These are phyloP conservation scores for Globisporangium spiculum DNA, from an alignment of 352 stramenopile species.

Conservation along the genomic window DNA sequence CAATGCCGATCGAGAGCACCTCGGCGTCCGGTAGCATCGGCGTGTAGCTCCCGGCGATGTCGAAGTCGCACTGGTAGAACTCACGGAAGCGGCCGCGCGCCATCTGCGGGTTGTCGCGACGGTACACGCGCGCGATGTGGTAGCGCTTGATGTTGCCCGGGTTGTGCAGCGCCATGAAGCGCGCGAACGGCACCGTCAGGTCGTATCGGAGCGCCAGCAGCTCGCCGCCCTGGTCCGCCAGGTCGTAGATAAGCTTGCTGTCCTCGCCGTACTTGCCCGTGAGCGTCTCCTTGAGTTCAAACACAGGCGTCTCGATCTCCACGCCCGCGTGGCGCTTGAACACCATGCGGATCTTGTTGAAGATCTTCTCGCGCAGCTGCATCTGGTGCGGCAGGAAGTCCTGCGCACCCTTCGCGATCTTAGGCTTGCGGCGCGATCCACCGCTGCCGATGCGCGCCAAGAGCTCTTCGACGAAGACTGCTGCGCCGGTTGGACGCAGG, in stretches of 20 bases:
- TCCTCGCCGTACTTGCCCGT: constrained; percentile 99
- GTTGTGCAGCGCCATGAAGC: constrained; percentile 97
- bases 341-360: constrained; percentile 96
- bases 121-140: constrained; percentile 97
- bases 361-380: constrained; percentile 95
- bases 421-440: constrained; percentile 76
- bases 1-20: constrained; percentile 94
- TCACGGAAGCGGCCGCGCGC: constrained; percentile 95
- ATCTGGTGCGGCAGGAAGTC: constrained; percentile 97
- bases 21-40: constrained; percentile 97
- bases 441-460: constrained; percentile 64
- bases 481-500: constrained; percentile 37
- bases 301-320: constrained; percentile 98
- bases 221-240: constrained; percentile 97
- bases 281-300: constrained; percentile 98
- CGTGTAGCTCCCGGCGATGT: constrained; percentile 95
- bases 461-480: constrained; percentile 60
- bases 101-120: constrained; percentile 94
- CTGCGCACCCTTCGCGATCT: constrained; percentile 91
- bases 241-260: constrained; percentile 99
- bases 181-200: constrained; percentile 97
- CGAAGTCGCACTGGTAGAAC: constrained; percentile 99
- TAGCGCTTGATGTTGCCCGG: constrained; percentile 98
- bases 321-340: constrained; percentile 98
- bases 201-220: constrained; percentile 95